Base-by-base conservation (phyloP, 345 rosid genomes). In the Ceriops tagal region DNA sequence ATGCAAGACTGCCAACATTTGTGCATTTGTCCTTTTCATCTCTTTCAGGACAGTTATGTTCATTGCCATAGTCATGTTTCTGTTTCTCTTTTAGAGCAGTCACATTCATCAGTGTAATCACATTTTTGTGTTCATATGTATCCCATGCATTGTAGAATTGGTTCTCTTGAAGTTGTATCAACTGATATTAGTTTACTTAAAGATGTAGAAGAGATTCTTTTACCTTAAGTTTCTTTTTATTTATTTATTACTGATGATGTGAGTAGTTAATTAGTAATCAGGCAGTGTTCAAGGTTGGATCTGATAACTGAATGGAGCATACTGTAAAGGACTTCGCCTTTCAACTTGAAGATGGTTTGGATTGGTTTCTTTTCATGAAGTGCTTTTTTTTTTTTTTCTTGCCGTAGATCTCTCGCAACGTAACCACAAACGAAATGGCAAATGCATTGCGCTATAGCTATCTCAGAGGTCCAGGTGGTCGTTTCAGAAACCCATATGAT, bases 361-460 rank as follows among this genome's bases (percentile, higher is more conserved):
- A 39, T 9, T 39, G 46, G 46, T 39, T 39, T 39, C 46, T 39
- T 39, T 39, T 39, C 15, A 10, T 39, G 4, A 10, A 11, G 20
- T 43, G 31, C 37, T 61, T 20, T 27, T 53, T 8, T 16, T 21
- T 28, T 39, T 2, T 60, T 61, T 67, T 49, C 62, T 18, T 73
- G 61, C 73, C 13, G 52, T 80, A 92, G 98, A 95, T 95, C 74
- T 86, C 97, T 53, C 89, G 85, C 71, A 95, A 95, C 71, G 83
- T 92, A 81, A 95, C 98, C 58, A 90, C 98, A 34, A 92, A 95
- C 67, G 99, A 95, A 85, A 88, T 92, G 92, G 96, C 97, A 66
- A 92, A 95, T 53, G 83, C 81, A 35, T 63, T 90, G 84, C 93
- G 98, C 8, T 95, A 90, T 73, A 92, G 92, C 86, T 92, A 95